Evolutionary conservation across 2,329 filamentous ascomycete genomes (phyloP), one percentile per base, ranked within the genome.

Genomic region (Penicillium sp.): DNA sequence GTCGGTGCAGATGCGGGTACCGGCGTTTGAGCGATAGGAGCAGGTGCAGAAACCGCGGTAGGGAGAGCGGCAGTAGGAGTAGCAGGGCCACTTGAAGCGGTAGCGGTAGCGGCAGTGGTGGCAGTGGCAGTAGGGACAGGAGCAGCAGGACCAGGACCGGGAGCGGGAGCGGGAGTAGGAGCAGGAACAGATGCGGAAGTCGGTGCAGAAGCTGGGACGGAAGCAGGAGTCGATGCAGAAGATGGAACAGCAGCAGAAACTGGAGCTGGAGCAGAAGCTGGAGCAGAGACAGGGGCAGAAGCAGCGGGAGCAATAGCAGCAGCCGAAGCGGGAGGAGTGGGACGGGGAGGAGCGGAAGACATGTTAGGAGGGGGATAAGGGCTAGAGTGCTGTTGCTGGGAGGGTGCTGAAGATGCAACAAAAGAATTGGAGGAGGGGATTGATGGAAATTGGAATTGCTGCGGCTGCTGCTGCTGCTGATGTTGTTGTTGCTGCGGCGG

Each of bases 381-480:
- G 41, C 56, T 58, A 38, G 55, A 49, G 43, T 60, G 58, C 42
- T 58, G 58, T 42, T 56, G 58, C 39, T 55, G 58, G 46, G 54
- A 53, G 45, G 64, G 59, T 12, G 56, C 51, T 40, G 61, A 52
- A 13, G 65, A 51, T 39, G 64, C 55, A 39, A 58, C 58, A 52
- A 69, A 70, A 11, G 62, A 43, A 18, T 18, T 61, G 48, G 62
- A 62, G 9, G 63, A 49, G 24, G 66, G 60, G 41, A 68, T 66
- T 5, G 67, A 58, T 12, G 67, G 63, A 46, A 70, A 66, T 45
- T 71, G 69, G 45, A 67, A 69, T 44, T 67, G 65, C 41, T 67
- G 64, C 11, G 8, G 29, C 29, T 7, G 29, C 29, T 53, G 50
- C n/a, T 50, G 50, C 37, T 47, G 46, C 25, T 43, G 39, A 41